These are phyloP conservation scores for Medakamo hakoo DNA, from an alignment of 139 green algal species.

Conservation along the genomic window DNA sequence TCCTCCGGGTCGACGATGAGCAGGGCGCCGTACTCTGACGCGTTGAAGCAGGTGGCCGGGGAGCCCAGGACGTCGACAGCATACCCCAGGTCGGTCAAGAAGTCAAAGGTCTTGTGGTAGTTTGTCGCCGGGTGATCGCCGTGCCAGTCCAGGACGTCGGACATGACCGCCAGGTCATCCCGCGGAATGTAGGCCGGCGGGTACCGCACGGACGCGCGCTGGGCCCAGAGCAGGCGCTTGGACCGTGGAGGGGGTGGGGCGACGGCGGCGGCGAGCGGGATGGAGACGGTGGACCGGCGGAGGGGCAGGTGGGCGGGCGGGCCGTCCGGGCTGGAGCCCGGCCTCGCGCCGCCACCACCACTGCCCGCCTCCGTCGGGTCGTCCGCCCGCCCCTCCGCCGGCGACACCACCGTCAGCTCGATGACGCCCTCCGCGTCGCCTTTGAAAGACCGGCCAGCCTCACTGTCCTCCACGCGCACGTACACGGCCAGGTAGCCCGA, in stretches of 20 bases:
- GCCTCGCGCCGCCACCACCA: constrained; percentile 9
- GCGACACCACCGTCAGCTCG: constrained; percentile 54
- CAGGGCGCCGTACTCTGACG: constrained; percentile 67
- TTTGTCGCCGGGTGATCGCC: constrained; percentile 96
- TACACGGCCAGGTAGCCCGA: constrained; percentile 81
- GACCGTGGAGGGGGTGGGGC: constrained; percentile 13
- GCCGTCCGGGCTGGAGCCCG: too few relatives aligned
- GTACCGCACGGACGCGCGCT: constrained; percentile 90
- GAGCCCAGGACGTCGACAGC: constrained; percentile 74
- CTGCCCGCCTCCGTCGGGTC: constrained; percentile 15
- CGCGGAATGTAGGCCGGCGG: constrained; percentile 87
- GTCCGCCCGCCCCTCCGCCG: constrained; percentile 26
- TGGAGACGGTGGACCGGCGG: neutral
- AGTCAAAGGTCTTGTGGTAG: constrained; percentile 41
- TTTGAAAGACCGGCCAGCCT: constrained; percentile 19
- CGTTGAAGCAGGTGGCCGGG: constrained; percentile 88
- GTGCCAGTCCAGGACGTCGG: constrained; percentile 97
- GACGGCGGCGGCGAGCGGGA: neutral
- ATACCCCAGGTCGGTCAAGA: constrained; percentile 37
- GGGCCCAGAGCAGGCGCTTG: constrained; percentile 85
- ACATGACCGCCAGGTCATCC: constrained; percentile 56
- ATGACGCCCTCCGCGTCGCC: constrained; percentile 30
- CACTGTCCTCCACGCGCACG: constrained; percentile 37
- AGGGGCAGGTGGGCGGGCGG: neutral
- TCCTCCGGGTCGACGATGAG: constrained; percentile 86